These are phyloP conservation scores for Clonostachys rosea DNA, from an alignment of 2,329 filamentous ascomycete species.

Conservation along the genomic window DNA sequence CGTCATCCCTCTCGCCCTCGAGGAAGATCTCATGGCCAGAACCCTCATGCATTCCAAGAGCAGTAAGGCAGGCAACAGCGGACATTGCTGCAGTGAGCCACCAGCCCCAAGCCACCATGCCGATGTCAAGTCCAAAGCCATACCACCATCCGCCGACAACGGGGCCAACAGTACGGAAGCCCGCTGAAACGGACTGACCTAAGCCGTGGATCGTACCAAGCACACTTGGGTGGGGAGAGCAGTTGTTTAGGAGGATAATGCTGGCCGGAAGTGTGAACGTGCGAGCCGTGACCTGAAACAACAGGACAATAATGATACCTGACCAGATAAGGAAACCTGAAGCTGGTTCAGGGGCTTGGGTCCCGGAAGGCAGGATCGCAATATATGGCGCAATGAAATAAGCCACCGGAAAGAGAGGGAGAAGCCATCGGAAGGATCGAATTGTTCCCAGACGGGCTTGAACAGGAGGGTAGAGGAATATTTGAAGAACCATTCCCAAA, in stretches of 20 bases:
- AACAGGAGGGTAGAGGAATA: slow-evolving; percentile 62
- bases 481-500: slow-evolving; percentile 64
- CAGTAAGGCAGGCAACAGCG: slow-evolving; percentile 49
- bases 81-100: slow-evolving; percentile 45
- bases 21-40: slow-evolving; percentile 56
- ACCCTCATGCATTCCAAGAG: slow-evolving; percentile 60
- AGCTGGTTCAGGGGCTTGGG: slow-evolving; percentile 33
- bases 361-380: slow-evolving; percentile 51
- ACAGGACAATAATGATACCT: slow-evolving; percentile 56
- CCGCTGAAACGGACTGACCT: slow-evolving; percentile 43
- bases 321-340: slow-evolving; percentile 52
- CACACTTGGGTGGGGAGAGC: slow-evolving; percentile 52
- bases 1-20: slow-evolving; percentile 33
- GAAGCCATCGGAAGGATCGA: slow-evolving; percentile 59
- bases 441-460: slow-evolving; percentile 63
- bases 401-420: slow-evolving; percentile 62
- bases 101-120: slow-evolving; percentile 41
- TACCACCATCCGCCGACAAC: slow-evolving; percentile 44
- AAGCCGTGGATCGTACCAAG: slow-evolving; percentile 53
- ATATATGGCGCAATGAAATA: slow-evolving; percentile 67
- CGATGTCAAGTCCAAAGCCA: slow-evolving; percentile 35
- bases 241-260: slow-evolving; percentile 57
- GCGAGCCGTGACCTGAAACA: slow-evolving; percentile 66
- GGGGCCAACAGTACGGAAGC: slow-evolving; percentile 44
- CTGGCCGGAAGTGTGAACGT: slow-evolving; percentile 62